Evolutionary conservation across 106 monocot genomes (phyloP).

Genomic region (Platanthera guangdongensis): DNA sequence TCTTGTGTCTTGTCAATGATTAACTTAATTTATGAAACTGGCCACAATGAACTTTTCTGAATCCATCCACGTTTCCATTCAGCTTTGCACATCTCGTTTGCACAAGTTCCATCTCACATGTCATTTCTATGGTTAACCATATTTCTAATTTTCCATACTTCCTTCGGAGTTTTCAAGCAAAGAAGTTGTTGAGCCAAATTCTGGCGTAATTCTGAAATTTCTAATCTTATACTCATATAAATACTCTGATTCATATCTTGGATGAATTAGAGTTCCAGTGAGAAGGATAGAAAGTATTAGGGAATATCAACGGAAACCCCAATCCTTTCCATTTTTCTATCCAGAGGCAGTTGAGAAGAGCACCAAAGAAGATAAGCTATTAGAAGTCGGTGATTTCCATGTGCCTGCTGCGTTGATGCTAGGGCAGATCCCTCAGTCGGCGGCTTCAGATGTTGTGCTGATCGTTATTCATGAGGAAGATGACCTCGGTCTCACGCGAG

Average conservation of each 20-base stretch:
- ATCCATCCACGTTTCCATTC: constrained; percentile 31
- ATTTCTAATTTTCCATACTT: constrained; percentile 31
- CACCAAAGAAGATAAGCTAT: no score
- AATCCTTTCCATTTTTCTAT: no score
- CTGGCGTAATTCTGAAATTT: constrained; percentile 68
- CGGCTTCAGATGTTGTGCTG: no score
- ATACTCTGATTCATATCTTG: constrained; percentile 40
- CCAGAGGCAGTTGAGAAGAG: no score
- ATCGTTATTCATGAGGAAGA: no score
- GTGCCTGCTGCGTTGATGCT: no score
- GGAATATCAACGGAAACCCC: no score
- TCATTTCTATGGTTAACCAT: constrained; percentile 32
- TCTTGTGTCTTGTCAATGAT: constrained; percentile 48
- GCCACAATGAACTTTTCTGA: constrained; percentile 37
- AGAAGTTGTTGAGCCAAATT: constrained; percentile 79
- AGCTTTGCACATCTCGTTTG: constrained; percentile 42
- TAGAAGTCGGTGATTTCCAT: no score
- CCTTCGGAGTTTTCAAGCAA: constrained; percentile 77
- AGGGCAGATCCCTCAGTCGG: no score
- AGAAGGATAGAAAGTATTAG: constrained; percentile 68
- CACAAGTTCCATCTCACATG: constrained; percentile 20
- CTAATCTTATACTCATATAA: constrained; percentile 50
- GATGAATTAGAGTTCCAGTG: constrained; percentile 35
- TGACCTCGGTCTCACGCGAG: no score
- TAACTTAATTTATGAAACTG: constrained; percentile 49